Percentiles rank a stretch among this genome's conserved stretches.
phyloP scores from a whole-genome alignment of 1,139 yeast species.

The Protomyces inouyei region DNA sequence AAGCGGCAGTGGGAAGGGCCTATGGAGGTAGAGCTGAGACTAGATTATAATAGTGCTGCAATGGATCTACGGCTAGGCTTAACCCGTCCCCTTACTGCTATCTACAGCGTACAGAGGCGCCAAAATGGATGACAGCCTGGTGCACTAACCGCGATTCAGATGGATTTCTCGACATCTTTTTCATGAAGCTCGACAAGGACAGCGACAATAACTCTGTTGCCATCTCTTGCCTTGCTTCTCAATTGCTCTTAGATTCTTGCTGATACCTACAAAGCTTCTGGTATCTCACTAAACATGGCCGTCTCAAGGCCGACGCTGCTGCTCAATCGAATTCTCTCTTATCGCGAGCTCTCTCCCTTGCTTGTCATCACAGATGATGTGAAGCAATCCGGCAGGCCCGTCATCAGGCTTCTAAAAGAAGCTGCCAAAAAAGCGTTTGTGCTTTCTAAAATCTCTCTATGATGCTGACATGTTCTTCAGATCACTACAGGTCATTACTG shows the following conservation, averaged over 20 bases:
- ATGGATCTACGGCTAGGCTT: too few relatives aligned
- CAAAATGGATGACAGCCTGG: too few relatives aligned
- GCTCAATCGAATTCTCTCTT: constrained; percentile 8
- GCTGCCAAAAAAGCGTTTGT: constrained; percentile 2
- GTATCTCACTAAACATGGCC: not conserved
- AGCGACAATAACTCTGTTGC: too few relatives aligned
- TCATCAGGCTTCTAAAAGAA: not conserved
- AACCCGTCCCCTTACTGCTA: too few relatives aligned
- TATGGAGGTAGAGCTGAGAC: too few relatives aligned
- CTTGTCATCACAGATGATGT: constrained; percentile 14
- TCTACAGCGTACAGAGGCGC: too few relatives aligned
- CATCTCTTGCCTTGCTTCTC: not conserved
- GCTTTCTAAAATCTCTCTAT: not conserved
- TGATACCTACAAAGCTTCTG: not conserved
- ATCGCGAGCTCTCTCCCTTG: constrained; percentile 16
- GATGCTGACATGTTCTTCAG: not conserved
- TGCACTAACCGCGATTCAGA: too few relatives aligned
- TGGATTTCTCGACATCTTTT: too few relatives aligned
- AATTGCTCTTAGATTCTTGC: not conserved
- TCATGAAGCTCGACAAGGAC: too few relatives aligned
- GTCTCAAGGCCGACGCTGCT: constrained; percentile 13
- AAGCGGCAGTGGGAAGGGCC: not conserved
- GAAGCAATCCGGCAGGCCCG: constrained; percentile 8
- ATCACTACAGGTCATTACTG: constrained; percentile 3
- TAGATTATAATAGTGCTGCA: too few relatives aligned